phyloP scores from a whole-genome alignment of 2,329 filamentous ascomycete genomes.

The Hymenoscyphus fructigenus region DNA sequence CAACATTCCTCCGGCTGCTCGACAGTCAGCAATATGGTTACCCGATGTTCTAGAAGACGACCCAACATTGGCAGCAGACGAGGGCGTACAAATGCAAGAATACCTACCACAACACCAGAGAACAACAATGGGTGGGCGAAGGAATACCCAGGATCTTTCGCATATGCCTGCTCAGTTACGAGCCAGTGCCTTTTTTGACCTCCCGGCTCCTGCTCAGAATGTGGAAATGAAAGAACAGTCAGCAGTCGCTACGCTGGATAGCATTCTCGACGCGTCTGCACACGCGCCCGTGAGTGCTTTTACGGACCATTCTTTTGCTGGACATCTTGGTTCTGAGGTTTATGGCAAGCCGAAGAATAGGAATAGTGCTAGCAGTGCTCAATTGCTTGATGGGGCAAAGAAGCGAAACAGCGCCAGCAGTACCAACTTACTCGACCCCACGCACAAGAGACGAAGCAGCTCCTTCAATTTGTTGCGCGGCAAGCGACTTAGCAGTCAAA shows the following conservation, averaged over 20 bases:
- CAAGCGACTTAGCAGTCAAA: constrained; percentile 28
- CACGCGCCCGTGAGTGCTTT: constrained; percentile 87
- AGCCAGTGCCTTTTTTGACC: constrained; percentile 88
- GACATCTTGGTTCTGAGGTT: constrained; percentile 70
- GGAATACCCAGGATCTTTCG: constrained; percentile 41
- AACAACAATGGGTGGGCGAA: constrained; percentile 34
- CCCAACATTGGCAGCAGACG: constrained; percentile 22
- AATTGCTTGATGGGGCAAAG: constrained; percentile 40
- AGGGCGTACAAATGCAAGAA: constrained; percentile 30
- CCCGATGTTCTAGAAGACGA: constrained; percentile 35
- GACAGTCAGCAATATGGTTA: constrained; percentile 40
- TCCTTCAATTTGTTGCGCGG: constrained; percentile 49
- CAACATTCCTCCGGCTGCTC: constrained; percentile 52
- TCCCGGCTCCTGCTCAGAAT: constrained; percentile 52
- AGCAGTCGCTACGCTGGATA: constrained; percentile 84
- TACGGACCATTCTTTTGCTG: constrained; percentile 82
- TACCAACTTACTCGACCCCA: constrained; percentile 32
- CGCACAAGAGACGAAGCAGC: constrained; percentile 45
- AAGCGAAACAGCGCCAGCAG: constrained; percentile 50
- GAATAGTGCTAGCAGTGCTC: constrained; percentile 43
- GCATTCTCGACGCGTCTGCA: constrained; percentile 86
- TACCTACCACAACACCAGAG: constrained; percentile 37
- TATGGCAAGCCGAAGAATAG: constrained; percentile 63
- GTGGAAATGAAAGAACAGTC: constrained; percentile 72
- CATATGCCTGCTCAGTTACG: constrained; percentile 78